A percentile compares a stretch with the other conserved stretches of the same genome.
Conservation (phyloP, 805 yeast species). For the Yarrowia keelungensis region DNA sequence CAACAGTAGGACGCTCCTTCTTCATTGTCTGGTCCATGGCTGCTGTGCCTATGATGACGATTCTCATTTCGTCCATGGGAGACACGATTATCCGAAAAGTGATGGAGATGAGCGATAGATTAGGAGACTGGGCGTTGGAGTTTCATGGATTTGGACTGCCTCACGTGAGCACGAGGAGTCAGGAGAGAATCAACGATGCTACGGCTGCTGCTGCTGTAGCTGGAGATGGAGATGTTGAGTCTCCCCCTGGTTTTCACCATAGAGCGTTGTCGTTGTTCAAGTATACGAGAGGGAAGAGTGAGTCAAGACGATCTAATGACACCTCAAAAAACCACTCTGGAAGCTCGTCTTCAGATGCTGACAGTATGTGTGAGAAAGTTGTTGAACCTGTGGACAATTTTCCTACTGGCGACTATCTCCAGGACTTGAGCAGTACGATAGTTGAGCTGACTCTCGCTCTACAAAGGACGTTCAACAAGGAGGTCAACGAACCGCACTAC, state of each 20-base stretch:
- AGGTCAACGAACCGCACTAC: slow-evolving; percentile 49
- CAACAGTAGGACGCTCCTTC: slow-evolving; percentile 71
- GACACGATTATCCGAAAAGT: slow-evolving; percentile 54
- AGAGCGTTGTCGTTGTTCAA: slow-evolving; percentile 19
- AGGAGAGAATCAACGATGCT: neutral
- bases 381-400: neutral
- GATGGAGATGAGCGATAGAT: slow-evolving; percentile 40
- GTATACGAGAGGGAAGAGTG: neutral
- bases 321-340: neutral
- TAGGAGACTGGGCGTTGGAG: slow-evolving; percentile 41
- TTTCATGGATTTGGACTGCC: slow-evolving; percentile 20
- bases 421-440: slow-evolving; percentile 19
- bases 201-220: neutral
- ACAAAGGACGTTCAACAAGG: slow-evolving; percentile 11
- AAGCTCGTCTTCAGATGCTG: slow-evolving; percentile 2
- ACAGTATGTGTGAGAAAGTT: neutral
- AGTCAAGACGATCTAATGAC: too few species aligned
- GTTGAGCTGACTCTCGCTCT: slow-evolving; percentile 19
- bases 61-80: slow-evolving; percentile 74
- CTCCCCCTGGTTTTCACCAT: slow-evolving; percentile 2
- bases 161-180: neutral
- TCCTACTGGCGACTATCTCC: slow-evolving; percentile 11
- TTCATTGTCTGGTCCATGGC: slow-evolving; percentile 81
- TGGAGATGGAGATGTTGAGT: neutral
- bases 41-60: slow-evolving; percentile 89